These are phyloP conservation scores for Tillandsia leiboldiana DNA, from an alignment of 176 grass and related monocot species.

Conservation along the genomic window DNA sequence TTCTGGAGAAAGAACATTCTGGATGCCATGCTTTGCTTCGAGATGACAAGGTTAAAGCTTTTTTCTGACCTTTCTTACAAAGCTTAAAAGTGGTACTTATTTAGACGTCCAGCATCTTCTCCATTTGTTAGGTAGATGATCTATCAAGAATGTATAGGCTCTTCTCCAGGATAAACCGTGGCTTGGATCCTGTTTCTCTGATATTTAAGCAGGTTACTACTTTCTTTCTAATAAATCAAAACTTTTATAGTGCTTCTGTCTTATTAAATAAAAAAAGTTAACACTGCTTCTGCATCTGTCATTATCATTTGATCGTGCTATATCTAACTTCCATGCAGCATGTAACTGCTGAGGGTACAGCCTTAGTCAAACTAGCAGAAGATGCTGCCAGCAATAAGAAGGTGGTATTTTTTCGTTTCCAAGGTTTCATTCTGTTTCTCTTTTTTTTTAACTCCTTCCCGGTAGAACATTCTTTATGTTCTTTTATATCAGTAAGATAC, in stretches of 20 bases:
- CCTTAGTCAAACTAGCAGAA: conserved; percentile 92
- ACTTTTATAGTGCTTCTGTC: not conserved
- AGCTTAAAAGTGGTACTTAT: not conserved
- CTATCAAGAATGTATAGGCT: conserved; percentile 88
- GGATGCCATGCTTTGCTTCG: conserved; percentile 82
- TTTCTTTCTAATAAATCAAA: not conserved
- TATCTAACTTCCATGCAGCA: conserved; percentile 40
- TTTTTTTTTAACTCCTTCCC: conserved; percentile 1
- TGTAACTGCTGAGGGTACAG: conserved; percentile 71
- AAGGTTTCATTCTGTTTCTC: not conserved
- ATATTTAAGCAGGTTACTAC: conserved; percentile 61
- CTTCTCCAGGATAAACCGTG: conserved; percentile 69
- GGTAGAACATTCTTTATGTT: not conserved
- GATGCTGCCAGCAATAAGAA: conserved; percentile 92
- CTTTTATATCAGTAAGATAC: too few relatives aligned
- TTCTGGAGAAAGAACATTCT: conserved; percentile 94
- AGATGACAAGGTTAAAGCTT: conserved; percentile 67
- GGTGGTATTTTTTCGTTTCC: conserved; percentile 31
- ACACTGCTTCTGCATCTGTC: too few relatives aligned
- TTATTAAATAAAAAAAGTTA: not conserved
- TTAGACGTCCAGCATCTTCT: not conserved
- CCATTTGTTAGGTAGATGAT: not conserved
- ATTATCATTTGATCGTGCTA: not conserved
- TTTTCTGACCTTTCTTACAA: not conserved
- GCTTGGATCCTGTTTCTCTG: conserved; percentile 79